Evolutionary conservation across 768 basidiomycete species (phyloP).

Genomic region (Leccinum rimulosum): DNA sequence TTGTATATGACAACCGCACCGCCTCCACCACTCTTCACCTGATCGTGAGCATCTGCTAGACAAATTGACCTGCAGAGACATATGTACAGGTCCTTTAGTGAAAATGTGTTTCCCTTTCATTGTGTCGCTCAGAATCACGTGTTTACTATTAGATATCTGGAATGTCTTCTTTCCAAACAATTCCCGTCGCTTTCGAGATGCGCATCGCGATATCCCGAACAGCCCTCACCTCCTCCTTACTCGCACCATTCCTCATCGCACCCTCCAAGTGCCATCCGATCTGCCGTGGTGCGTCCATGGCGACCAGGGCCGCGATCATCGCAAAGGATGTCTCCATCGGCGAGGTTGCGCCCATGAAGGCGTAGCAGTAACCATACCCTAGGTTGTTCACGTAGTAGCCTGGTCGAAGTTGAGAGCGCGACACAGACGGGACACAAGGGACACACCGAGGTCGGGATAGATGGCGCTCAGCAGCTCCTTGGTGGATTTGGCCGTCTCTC

Average conservation of each 20-base stretch:
- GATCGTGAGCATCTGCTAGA: constrained; percentile 37
- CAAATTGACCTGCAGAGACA: constrained; percentile 78
- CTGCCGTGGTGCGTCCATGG: constrained; percentile 60
- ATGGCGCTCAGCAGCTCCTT: constrained; percentile 46
- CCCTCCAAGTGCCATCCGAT: constrained; percentile 64
- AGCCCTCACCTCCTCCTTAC: constrained; percentile 48
- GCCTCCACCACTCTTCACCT: too few relatives aligned
- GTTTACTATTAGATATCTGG: constrained; percentile 35
- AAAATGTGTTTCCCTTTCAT: too few relatives aligned
- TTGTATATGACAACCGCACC: too few relatives aligned
- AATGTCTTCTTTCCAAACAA: constrained; percentile 52
- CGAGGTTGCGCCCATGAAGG: constrained; percentile 44
- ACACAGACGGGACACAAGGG: too few relatives aligned
- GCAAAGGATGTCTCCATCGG: constrained; percentile 57
- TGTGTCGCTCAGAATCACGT: constrained; percentile 11
- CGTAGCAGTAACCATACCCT: constrained; percentile 58
- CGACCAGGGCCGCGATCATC: constrained; percentile 60
- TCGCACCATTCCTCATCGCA: constrained; percentile 54
- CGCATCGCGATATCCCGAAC: constrained; percentile 55
- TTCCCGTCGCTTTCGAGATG: constrained; percentile 45
- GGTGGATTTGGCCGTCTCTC: constrained; percentile 49
- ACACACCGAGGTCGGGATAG: constrained; percentile 64
- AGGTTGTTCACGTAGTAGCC: constrained; percentile 54
- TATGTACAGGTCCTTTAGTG: constrained; percentile 33
- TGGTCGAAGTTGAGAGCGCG: constrained; percentile 20